Base-by-base conservation (phyloP, 2,329 filamentous ascomycete genomes). In the Hypocrella siamensis region DNA sequence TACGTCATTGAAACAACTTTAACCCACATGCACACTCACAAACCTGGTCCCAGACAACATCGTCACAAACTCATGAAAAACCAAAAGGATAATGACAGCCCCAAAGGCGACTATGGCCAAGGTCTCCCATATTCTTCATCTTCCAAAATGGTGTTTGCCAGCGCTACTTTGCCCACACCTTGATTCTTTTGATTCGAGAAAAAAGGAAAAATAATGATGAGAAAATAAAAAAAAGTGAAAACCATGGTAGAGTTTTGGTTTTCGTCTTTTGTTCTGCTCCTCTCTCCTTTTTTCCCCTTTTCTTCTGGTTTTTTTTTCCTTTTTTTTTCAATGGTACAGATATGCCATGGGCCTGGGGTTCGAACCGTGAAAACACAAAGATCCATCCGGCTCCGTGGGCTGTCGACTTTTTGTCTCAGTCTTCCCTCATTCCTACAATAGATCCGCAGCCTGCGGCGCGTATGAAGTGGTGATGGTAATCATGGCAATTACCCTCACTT, bases 251-350 rank as follows among this genome's bases (percentile, higher is more conserved):
- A n/a, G n/a, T 2, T 5, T 29, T 18, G 14, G 6, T 17, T 31
- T 11, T 31, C 16, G 15, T 31, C 26, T 17, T n/a, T 8, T 27
- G 7, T 31, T 5, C 11, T 26, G 3, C 2, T 19, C 5, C 26
- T 19, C 17, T 1, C 4, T 7, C n/a, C 11, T 19, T n/a, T 31
- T 14, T 9, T 6, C 18, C 10, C 18, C 21, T 12, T 22, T 12
- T 22, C 12, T 22, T 22, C 12, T 22, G 7, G 7, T 22, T 22
- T 22, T 22, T 38, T 32, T n/a, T 30, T 26, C 26, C 17, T 18
- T 42, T 40, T 40, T 39, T 34, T 41, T 40, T 37, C 38, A 38
- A 54, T 54, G 46, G 51, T 54, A 54, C 51, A 54, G 44, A 42
- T 51, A 49, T 46, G 48, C 33, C 47, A 37, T 39, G 37, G 37